Conservation (phyloP, 768 basidiomycete species). For the Rhizopogon sp. region DNA sequence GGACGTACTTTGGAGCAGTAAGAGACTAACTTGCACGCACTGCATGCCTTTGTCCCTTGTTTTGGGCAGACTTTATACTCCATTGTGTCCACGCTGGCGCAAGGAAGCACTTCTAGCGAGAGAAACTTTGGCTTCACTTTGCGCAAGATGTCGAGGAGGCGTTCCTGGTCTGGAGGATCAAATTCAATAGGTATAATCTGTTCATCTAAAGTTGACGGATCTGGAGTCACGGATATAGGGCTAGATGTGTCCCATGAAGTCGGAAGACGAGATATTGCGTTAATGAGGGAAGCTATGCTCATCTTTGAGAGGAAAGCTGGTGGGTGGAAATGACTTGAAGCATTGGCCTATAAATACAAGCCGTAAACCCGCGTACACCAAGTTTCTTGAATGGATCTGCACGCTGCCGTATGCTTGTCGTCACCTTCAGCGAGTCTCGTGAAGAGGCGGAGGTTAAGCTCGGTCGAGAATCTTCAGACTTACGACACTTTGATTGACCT, state of each 20-base stretch:
- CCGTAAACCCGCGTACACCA: neutral
- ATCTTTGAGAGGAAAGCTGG: neutral
- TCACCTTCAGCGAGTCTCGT: too few species aligned
- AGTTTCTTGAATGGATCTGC: too few species aligned
- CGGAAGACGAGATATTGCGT: neutral
- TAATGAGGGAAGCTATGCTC: neutral
- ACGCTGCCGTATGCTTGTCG: neutral
- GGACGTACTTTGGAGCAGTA: conserved; percentile 36
- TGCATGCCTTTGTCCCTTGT: conserved; percentile 24
- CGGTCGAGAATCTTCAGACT: neutral
- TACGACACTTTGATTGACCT: neutral
- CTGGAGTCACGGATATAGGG: neutral
- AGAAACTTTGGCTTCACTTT: conserved; percentile 14
- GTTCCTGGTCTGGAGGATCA: neutral
- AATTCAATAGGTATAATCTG: neutral
- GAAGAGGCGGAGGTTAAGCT: too few species aligned
- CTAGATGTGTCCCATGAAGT: neutral
- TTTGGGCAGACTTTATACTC: conserved; percentile 22
- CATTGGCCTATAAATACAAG: neutral
- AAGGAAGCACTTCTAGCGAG: conserved; percentile 26
- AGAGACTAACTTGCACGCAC: conserved; percentile 33
- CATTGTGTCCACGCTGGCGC: conserved; percentile 28
- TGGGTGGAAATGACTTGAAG: neutral
- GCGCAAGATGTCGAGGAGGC: neutral
- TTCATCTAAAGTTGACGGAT: neutral